Evolutionary conservation across 2,329 filamentous ascomycete species (phyloP).

Genomic region (Rasamsonia emersonii): DNA sequence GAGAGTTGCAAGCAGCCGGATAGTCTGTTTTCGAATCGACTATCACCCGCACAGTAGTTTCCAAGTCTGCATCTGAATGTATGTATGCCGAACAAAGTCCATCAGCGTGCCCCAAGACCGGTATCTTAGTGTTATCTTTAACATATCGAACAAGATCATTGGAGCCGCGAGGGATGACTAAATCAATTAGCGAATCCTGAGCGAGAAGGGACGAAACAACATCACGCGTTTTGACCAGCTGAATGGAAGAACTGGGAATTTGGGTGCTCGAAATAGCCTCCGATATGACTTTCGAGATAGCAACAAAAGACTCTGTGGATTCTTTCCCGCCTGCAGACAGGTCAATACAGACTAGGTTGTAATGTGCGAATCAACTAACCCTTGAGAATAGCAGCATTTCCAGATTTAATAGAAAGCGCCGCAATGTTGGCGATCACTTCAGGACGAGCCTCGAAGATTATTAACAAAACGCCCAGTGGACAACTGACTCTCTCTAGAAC

Average conservation of each 20-base stretch:
- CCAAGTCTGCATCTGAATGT: slow-evolving; percentile 63
- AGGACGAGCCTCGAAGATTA: slow-evolving; percentile 95
- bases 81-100: slow-evolving; percentile 85
- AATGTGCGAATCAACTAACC: too few relatives aligned
- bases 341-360: too few relatives aligned
- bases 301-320: slow-evolving; percentile 87
- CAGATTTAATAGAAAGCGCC: slow-evolving; percentile 89
- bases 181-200: slow-evolving; percentile 80
- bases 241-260: slow-evolving; percentile 79
- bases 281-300: slow-evolving; percentile 80
- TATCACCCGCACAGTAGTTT: slow-evolving; percentile 65
- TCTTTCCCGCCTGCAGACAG: slow-evolving; percentile 90
- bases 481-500: slow-evolving; percentile 81
- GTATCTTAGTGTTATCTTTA: slow-evolving; percentile 85
- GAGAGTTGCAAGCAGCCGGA: slow-evolving; percentile 86
- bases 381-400: slow-evolving; percentile 94
- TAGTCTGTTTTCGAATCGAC: slow-evolving; percentile 92
- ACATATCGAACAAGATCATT: slow-evolving; percentile 87
- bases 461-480: slow-evolving; percentile 92
- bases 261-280: slow-evolving; percentile 60
- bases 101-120: slow-evolving; percentile 91
- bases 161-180: slow-evolving; percentile 85
- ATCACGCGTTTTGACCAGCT: slow-evolving; percentile 89
- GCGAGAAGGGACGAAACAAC: slow-evolving; percentile 80
- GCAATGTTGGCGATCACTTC: slow-evolving; percentile 99